phyloP scores from a whole-genome alignment of 164 flowering plant species.

The Aristolochia contorta region DNA sequence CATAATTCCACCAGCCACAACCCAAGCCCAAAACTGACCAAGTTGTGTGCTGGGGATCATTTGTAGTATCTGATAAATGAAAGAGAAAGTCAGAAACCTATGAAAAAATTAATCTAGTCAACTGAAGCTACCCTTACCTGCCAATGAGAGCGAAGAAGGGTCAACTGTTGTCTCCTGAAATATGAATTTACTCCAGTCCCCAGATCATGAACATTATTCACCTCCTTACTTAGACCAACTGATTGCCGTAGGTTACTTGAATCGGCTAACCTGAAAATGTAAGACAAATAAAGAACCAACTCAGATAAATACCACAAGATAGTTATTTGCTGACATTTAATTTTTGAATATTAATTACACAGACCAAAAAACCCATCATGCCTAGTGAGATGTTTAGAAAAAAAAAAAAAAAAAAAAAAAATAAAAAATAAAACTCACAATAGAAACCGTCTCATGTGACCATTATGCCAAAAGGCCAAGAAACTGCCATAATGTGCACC shows the following conservation, averaged over 20 bases:
- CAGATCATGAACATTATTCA: slow-evolving; percentile 24
- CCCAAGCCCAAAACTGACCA: slow-evolving; percentile 87
- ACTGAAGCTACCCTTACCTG: slow-evolving; percentile 43
- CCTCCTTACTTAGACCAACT: slow-evolving; percentile 21
- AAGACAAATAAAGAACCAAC: neutral
- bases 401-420: too few relatives aligned
- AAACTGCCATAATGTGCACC: too few relatives aligned
- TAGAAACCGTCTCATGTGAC: too few relatives aligned
- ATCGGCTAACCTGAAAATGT: slow-evolving; percentile 34
- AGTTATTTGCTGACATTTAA: too few relatives aligned
- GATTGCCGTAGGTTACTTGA: slow-evolving; percentile 18
- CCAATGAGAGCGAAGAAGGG: slow-evolving; percentile 66
- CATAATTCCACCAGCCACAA: slow-evolving; percentile 81
- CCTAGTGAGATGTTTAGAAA: too few relatives aligned
- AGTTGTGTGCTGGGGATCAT: slow-evolving; percentile 51
- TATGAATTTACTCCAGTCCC: slow-evolving; percentile 63
- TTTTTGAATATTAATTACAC: too few relatives aligned
- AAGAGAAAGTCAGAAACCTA: slow-evolving; percentile 5
- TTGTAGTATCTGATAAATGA: slow-evolving; percentile 66
- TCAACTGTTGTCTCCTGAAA: slow-evolving; percentile 58
- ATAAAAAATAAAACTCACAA: too few relatives aligned
- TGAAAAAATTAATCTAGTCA: slow-evolving; percentile 7
- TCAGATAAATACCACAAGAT: too few relatives aligned
- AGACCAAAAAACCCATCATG: too few relatives aligned
- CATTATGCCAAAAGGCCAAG: too few relatives aligned